Base-by-base conservation (phyloP, 2,329 filamentous ascomycete genomes). In the Pseudocercospora pini-densiflorae region DNA sequence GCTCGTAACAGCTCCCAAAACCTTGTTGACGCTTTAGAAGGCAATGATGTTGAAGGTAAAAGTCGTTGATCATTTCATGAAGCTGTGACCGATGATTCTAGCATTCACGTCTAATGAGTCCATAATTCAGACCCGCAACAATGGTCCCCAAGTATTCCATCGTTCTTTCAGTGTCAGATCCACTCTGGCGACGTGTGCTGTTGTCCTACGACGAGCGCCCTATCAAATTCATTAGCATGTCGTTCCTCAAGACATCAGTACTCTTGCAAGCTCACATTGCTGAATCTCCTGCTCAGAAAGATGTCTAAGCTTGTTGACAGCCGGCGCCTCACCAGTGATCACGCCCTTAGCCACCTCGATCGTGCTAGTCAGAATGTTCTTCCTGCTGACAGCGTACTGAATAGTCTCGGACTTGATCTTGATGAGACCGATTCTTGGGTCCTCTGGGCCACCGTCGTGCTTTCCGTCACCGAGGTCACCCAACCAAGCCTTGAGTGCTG, bases 351-450 rank as follows among this genome's bases (percentile, higher is more conserved):
- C 91, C 40, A 94, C 82, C 77, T 96, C 91, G 9, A 89, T 83
- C 2, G 87, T 85, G 23, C 88, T 84, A 5, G 88, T 86, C 14
- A 95, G 64, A 1, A 89, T 76, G 55, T 87, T 91, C 77, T 87
- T 89, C 66, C 84, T 82, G 63, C 76, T 73, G 45, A 92, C 78
- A 5, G 90, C 86, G 75, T 95, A 95, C 3, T 91, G 92, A 1
- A 88, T 89, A 1, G 91, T 90, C 71, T 85, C 84, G 16, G 89
- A 86, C 82, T 89, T 89, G 68, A 97, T 89, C 64, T 88, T 89
- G 73, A 97, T 97, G 69, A 97, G 80, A 45, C 88, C 92, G 71
- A 97, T 92, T 23, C 93, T 86, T 12, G 93, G 93, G 75, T 97
- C 93, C 1, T 92, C 87, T 68, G 90, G 89, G 1, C 91, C 89